Percentiles rank a stretch among this genome's conserved stretches.
Conservation (phyloP, 768 basidiomycete species). For the Exsudoporus frostii region DNA sequence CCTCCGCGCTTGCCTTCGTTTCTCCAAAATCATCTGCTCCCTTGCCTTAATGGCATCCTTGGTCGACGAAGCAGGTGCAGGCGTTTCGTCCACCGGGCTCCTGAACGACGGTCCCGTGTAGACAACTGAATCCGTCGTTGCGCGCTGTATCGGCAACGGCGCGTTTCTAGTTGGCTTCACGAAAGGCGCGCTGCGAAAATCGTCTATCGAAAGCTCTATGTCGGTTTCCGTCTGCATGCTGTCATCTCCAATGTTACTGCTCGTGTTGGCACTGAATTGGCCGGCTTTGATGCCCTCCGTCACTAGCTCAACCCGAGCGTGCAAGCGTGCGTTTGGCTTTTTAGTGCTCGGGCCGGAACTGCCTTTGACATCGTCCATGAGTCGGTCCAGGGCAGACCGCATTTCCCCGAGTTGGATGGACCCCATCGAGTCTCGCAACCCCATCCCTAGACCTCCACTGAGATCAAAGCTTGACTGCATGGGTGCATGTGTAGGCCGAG, state of each 20-base stretch:
- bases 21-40: constrained; percentile 69
- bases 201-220: constrained; percentile 28
- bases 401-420: constrained; percentile 64
- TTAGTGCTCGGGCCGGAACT: constrained; percentile 26
- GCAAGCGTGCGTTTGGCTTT: constrained; percentile 9
- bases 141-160: constrained; percentile 41
- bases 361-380: constrained; percentile 63
- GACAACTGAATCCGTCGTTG: constrained; percentile 48
- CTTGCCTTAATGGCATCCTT: constrained; percentile 66
- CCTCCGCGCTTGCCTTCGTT: constrained; percentile 58
- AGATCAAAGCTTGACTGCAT: constrained; percentile 17
- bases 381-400: constrained; percentile 67
- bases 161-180: constrained; percentile 1
- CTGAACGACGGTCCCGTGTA: constrained; percentile 31
- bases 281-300: constrained; percentile 34
- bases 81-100: constrained; percentile 32
- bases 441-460: constrained; percentile 21
- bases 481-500: constrained; percentile 5
- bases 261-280: constrained; percentile 34
- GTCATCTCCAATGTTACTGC: constrained; percentile 30
- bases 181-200: constrained; percentile 21
- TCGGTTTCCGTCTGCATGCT: constrained; percentile 32
- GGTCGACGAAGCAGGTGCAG: constrained; percentile 45
- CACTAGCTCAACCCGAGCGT: constrained; percentile 26
- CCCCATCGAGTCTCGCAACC: constrained; percentile 40